Percentiles rank a stretch among this genome's conserved stretches.
Evolutionary conservation across 345 rosid genomes (phyloP).

Genomic region (Hibiscus syriacus): DNA sequence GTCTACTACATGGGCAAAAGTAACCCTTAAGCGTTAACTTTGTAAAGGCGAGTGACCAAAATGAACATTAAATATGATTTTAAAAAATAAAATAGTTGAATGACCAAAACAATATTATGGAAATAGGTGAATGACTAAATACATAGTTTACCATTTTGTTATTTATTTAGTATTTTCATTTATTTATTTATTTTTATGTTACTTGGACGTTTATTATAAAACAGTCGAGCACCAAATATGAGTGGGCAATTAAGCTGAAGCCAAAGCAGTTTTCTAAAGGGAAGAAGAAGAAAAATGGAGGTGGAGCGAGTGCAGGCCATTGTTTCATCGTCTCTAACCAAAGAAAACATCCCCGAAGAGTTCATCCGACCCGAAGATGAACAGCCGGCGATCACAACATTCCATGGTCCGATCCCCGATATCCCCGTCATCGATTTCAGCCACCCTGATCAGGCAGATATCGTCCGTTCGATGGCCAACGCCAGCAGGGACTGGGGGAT

Average conservation of each 20-base stretch:
- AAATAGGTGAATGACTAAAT: too few species aligned
- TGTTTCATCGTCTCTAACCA: conserved; percentile 21
- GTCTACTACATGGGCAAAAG: too few species aligned
- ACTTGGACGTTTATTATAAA: background rate
- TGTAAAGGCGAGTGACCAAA: too few species aligned
- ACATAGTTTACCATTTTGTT: too few species aligned
- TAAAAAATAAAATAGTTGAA: too few species aligned
- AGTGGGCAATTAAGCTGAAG: background rate
- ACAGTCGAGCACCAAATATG: background rate
- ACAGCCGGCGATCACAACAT: conserved; percentile 64
- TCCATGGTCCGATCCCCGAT: conserved; percentile 35
- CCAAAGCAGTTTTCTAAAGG: too few species aligned
- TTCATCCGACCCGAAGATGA: conserved; percentile 61
- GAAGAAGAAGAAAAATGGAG: conserved; percentile 25
- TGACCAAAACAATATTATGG: too few species aligned
- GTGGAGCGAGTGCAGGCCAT: conserved; percentile 46
- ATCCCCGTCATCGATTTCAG: conserved; percentile 44
- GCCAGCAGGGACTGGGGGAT: conserved; percentile 57
- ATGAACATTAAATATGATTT: too few species aligned
- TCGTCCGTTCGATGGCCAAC: conserved; percentile 15
- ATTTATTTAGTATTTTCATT: too few species aligned
- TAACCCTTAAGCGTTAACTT: too few species aligned
- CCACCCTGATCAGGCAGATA: conserved; percentile 23
- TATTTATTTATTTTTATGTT: background rate
- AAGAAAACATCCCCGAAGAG: conserved; percentile 46